phyloP scores from a whole-genome alignment of 2,329 filamentous ascomycete genomes.

The Nigrospora oryzae region DNA sequence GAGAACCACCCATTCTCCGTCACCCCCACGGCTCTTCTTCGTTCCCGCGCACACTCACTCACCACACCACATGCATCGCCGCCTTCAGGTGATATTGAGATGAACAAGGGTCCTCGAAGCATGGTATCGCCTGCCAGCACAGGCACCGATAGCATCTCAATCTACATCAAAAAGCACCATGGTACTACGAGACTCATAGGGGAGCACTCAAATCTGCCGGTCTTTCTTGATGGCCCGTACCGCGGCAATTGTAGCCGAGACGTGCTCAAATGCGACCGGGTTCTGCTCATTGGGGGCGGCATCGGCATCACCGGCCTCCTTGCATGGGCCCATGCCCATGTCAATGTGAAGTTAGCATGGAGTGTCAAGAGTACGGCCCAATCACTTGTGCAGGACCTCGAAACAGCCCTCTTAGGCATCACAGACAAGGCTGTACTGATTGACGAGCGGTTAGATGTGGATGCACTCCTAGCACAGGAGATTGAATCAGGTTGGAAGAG shows the following conservation, averaged over 20 bases:
- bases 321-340: constrained; percentile 1
- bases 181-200: constrained; percentile 4
- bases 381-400: constrained; percentile 1
- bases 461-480: constrained; percentile 5
- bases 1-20: too few species aligned
- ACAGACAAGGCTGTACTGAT: constrained; percentile 4
- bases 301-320: constrained; percentile 8
- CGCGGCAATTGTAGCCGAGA: constrained; percentile 1
- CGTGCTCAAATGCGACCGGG: constrained; percentile 6
- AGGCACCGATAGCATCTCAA: background rate
- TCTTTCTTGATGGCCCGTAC: constrained; percentile 6
- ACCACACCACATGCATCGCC: too few species aligned
- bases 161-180: constrained; percentile 4
- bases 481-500: background rate
- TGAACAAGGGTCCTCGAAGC: too few species aligned
- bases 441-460: constrained; percentile 3
- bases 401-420: background rate
- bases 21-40: too few species aligned
- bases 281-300: constrained; percentile 8
- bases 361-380: constrained; percentile 1
- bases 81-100: too few species aligned
- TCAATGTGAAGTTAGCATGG: constrained; percentile 6
- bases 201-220: background rate
- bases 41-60: too few species aligned
- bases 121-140: too few species aligned